Base-by-base conservation (phyloP, 2,329 filamentous ascomycete genomes). In the Trichoderma semiorbis region DNA sequence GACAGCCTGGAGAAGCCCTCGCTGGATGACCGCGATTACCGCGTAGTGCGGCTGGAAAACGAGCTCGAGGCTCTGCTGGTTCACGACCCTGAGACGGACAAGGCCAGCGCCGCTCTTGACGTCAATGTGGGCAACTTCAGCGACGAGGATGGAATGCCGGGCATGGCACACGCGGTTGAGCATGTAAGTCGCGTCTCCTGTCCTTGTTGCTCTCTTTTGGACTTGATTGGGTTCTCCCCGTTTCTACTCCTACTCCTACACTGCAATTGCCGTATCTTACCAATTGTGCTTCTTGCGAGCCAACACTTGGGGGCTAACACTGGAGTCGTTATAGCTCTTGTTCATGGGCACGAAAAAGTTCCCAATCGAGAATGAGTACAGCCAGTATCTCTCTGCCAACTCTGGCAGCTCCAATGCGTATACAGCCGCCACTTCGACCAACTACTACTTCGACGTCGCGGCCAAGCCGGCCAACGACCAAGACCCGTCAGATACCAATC, bases 331-430 rank as follows among this genome's bases (percentile, higher is more conserved):
- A 36, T 67, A 91, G 87, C 84, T 98, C 75, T 85, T 99, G 28
- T 99, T 99, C 84, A 98, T 99, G 96, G 96, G 96, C 64, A 99
- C 96, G 8, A 92, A 97, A 82, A 99, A 98, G 89, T 99, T 96
- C 78, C 96, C 96, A 0, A 89, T 91, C 79, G 95, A 98, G 83
- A 98, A 99, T 81, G 95, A 93, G 75, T 99, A 99, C 85, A 94
- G 93, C 78, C 92, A 95, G 79, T 99, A 97, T 80, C 89, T 99
- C 69, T 93, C 94, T 66, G 88, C 93, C 72, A 92, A 98, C 80
- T 97, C 94, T 11, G 96, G 96, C 70, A 90, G 92, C 78, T 97
- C 95, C 32, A 99, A 99, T 81, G 96, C 96, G 70, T 98, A 97
- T 81, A 99, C 96, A 1, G 94, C 92, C 18, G 87, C 93, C 6